Conservation (phyloP, 192 early-diverging fungal species). For the Powellomyces hirtus region DNA sequence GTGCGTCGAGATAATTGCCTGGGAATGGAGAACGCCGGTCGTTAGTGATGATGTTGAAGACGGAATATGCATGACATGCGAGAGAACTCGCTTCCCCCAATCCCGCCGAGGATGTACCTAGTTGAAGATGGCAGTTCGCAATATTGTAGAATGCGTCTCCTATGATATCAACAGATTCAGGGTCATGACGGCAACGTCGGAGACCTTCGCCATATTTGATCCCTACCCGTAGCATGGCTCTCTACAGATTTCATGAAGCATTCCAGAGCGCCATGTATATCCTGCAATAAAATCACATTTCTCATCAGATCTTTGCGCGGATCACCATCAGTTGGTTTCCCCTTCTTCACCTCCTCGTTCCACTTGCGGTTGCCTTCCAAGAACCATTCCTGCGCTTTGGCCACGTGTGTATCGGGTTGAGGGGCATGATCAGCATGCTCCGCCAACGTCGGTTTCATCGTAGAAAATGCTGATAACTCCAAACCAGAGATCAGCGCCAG, state of each 20-base stretch:
- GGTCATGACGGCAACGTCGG: background rate
- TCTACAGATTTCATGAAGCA: constrained; percentile 31
- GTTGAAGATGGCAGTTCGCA: constrained; percentile 32
- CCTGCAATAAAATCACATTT: background rate
- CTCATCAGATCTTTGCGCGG: background rate
- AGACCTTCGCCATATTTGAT: background rate
- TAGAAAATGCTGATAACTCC: no score
- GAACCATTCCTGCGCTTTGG: constrained; percentile 31
- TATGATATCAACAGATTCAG: constrained; percentile 4
- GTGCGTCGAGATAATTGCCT: constrained; percentile 56
- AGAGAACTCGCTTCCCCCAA: background rate
- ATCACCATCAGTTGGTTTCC: background rate
- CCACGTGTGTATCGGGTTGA: no score
- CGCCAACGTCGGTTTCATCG: no score
- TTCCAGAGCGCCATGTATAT: constrained; percentile 24
- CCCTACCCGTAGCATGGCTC: constrained; percentile 6
- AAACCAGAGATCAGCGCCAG: no score
- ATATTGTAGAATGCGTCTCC: constrained; percentile 48
- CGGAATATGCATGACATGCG: background rate
- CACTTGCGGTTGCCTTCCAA: constrained; percentile 17
- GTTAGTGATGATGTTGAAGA: background rate
- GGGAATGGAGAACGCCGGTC: background rate
- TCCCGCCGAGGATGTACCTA: constrained; percentile 21
- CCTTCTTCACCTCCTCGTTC: constrained; percentile 20
- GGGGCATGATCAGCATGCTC: no score